Evolutionary conservation across 1,139 yeast genomes (phyloP).

Genomic region (Kodamaea ohmeri): DNA sequence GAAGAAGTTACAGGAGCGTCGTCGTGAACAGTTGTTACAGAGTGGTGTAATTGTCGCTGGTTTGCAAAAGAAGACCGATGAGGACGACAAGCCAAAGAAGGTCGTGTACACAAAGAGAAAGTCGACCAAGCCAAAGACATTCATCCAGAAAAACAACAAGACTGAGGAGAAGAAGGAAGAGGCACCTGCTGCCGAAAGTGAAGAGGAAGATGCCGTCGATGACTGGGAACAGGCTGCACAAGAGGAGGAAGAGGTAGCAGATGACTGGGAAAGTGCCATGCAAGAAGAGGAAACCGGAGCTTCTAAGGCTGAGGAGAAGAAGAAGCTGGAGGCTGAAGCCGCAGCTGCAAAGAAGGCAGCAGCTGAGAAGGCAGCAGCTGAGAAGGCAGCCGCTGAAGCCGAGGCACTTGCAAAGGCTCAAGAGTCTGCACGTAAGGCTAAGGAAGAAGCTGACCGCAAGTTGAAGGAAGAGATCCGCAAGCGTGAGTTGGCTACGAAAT

Average conservation of each 20-base stretch:
- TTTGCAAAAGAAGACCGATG: slow-evolving; percentile 52
- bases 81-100: slow-evolving; percentile 58
- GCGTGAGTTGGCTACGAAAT: slow-evolving; percentile 20
- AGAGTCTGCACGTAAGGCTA: slow-evolving; percentile 21
- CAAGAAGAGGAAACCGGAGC: slow-evolving; percentile 23
- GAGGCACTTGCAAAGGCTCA: slow-evolving; percentile 25
- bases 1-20: slow-evolving; percentile 78
- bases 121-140: slow-evolving; percentile 42
- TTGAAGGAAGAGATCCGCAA: slow-evolving; percentile 33
- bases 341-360: slow-evolving; percentile 16
- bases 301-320: slow-evolving; percentile 18
- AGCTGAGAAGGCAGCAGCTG: slow-evolving; percentile 8
- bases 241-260: slow-evolving; percentile 47
- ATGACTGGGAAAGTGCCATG: slow-evolving; percentile 47
- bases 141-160: slow-evolving; percentile 24
- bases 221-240: slow-evolving; percentile 60
- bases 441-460: slow-evolving; percentile 21
- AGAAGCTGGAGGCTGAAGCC: slow-evolving; percentile 9
- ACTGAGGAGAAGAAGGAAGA: slow-evolving; percentile 19
- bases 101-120: slow-evolving; percentile 77
- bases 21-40: slow-evolving; percentile 81
- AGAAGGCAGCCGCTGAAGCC: slow-evolving; percentile 18
- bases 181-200: slow-evolving; percentile 44
- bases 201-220: slow-evolving; percentile 56
- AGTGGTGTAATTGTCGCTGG: slow-evolving; percentile 73